Conservation (phyloP, 176 grass and related monocot species). For the Carex scoparia region DNA sequence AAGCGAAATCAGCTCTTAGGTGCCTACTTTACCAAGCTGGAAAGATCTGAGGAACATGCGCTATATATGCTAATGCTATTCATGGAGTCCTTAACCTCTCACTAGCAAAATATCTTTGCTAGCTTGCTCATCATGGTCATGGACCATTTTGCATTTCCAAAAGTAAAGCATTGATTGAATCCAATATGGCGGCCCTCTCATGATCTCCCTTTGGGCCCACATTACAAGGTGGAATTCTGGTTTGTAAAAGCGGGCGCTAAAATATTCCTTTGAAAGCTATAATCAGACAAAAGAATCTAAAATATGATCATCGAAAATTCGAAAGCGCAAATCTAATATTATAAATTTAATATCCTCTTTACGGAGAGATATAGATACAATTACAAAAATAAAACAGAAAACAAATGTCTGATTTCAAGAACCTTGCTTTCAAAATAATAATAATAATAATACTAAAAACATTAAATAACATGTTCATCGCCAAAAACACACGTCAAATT, state of each 20-base stretch:
- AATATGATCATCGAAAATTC: neutral
- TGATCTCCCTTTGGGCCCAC: neutral
- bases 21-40: conserved; percentile 5
- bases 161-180: conserved; percentile 8
- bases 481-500: too few species aligned
- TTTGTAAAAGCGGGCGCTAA: neutral
- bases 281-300: neutral
- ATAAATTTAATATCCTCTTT: too few species aligned
- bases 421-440: too few species aligned
- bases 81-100: neutral
- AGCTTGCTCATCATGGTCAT: neutral
- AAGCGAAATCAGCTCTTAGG: neutral
- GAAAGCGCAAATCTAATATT: too few species aligned
- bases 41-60: conserved; percentile 19
- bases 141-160: conserved; percentile 5
- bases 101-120: neutral
- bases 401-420: too few species aligned
- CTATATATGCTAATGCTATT: neutral
- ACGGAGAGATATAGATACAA: too few species aligned
- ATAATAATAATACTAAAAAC: too few species aligned
- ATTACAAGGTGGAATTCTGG: neutral
- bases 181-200: neutral
- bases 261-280: neutral
- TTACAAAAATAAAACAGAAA: too few species aligned
- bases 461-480: too few species aligned